Evolutionary conservation across 139 green algal species (phyloP).

Genomic region (Haematococcus sp.): DNA sequence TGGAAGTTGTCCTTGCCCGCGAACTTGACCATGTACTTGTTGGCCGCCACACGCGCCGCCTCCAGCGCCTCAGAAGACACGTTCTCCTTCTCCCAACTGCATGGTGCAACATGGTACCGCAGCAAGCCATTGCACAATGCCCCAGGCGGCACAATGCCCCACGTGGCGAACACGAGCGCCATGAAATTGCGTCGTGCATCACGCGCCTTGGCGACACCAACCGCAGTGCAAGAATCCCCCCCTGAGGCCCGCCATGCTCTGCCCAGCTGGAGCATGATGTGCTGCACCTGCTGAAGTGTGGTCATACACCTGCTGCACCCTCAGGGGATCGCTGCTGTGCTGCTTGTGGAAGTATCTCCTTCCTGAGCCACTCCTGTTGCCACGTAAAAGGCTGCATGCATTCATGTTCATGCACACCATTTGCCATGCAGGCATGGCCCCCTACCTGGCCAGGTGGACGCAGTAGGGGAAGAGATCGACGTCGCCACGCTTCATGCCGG

Average conservation of each 20-base stretch:
- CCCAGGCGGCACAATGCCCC: too few species aligned
- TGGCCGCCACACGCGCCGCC: constrained; percentile 95
- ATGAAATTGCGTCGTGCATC: too few species aligned
- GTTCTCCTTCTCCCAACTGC: constrained; percentile 87
- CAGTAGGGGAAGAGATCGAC: constrained; percentile 95
- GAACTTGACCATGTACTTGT: constrained; percentile 99
- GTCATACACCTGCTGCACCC: too few species aligned
- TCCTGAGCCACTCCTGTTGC: too few species aligned
- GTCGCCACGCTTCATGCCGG: constrained; percentile 88
- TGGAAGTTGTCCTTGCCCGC: constrained; percentile 98
- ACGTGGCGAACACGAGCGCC: too few species aligned
- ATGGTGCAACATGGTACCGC: background rate
- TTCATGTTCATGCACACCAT: background rate
- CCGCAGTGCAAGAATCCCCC: background rate
- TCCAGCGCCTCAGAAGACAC: constrained; percentile 87
- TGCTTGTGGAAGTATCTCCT: too few species aligned
- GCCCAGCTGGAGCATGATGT: too few species aligned
- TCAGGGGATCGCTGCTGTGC: too few species aligned
- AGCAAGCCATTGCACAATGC: background rate
- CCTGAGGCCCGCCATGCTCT: too few species aligned
- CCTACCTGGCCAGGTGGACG: constrained; percentile 92
- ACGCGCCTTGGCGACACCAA: background rate
- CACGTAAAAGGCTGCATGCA: too few species aligned
- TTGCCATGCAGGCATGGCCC: background rate
- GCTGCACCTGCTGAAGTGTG: too few species aligned